A percentile compares a stretch with the other conserved stretches of the same genome.
phyloP scores from a whole-genome alignment of 2,329 filamentous ascomycete genomes.

The Xylariales sp. region DNA sequence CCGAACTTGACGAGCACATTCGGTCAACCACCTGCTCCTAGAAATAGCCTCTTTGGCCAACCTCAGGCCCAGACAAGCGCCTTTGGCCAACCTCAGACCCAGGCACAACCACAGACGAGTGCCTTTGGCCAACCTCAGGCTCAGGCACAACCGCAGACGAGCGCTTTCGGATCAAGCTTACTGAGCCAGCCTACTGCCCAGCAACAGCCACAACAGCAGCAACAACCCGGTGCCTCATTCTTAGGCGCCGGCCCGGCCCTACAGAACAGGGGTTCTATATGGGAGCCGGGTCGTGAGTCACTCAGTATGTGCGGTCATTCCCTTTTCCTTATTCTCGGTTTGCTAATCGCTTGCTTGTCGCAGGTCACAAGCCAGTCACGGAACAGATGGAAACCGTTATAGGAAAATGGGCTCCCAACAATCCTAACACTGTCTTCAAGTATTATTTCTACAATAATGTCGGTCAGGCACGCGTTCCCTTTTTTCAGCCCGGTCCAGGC shows the following conservation, averaged over 20 bases:
- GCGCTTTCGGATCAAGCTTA: conserved; percentile 48
- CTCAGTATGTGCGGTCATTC: conserved; percentile 38
- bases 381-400: conserved; percentile 78
- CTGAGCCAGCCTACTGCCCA: conserved; percentile 52
- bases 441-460: conserved; percentile 91
- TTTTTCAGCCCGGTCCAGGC: conserved; percentile 75
- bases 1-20: conserved; percentile 40
- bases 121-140: conserved; percentile 57
- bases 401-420: conserved; percentile 78
- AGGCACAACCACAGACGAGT: conserved; percentile 48
- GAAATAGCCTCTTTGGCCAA: conserved; percentile 39
- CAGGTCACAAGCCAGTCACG: conserved; percentile 77
- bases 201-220: conserved; percentile 54
- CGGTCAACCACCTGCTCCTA: too few relatives aligned
- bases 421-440: conserved; percentile 78
- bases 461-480: conserved; percentile 78
- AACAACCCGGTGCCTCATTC: conserved; percentile 57
- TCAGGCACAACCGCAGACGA: conserved; percentile 46
- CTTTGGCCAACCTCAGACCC: conserved; percentile 43
- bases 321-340: not conserved
- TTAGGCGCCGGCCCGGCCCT: conserved; percentile 57
- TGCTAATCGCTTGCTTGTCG: conserved; percentile 34
- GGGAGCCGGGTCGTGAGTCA: conserved; percentile 50
- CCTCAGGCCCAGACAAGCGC: conserved; percentile 29
- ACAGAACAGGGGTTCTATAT: conserved; percentile 44